These are phyloP conservation scores for Phytophthora pluvialis DNA, from an alignment of 352 stramenopile species.

Conservation along the genomic window DNA sequence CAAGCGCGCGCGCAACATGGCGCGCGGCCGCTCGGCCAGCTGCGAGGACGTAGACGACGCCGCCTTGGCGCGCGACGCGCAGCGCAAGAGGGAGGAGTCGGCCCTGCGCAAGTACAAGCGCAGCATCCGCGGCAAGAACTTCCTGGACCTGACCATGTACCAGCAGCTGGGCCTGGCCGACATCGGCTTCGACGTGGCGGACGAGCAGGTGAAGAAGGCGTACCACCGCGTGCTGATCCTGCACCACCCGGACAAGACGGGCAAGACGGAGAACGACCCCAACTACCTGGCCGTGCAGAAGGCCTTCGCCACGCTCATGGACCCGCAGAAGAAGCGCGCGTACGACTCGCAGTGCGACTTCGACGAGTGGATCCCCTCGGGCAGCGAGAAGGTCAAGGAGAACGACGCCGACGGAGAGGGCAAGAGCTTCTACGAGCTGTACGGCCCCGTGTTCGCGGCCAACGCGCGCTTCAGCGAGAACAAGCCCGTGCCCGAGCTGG, in stretches of 20 bases:
- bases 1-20: constrained; percentile 78
- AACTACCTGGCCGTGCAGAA: constrained; percentile 91
- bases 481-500: constrained; percentile 75
- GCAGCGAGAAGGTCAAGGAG: constrained; percentile 80
- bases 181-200: constrained; percentile 81
- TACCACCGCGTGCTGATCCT: constrained; percentile 90
- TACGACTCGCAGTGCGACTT: constrained; percentile 91
- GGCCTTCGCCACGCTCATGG: constrained; percentile 82
- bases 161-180: constrained; percentile 82
- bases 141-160: constrained; percentile 88
- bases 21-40: constrained; percentile 75
- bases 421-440: constrained; percentile 89
- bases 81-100: constrained; percentile 70
- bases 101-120: constrained; percentile 84
- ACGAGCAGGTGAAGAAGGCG: constrained; percentile 88
- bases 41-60: constrained; percentile 81
- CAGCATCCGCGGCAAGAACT: constrained; percentile 83
- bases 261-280: constrained; percentile 90
- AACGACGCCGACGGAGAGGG: constrained; percentile 66
- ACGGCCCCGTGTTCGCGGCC: constrained; percentile 77
- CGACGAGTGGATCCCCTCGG: constrained; percentile 78
- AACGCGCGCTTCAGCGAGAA: constrained; percentile 87
- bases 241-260: constrained; percentile 89
- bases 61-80: constrained; percentile 57
- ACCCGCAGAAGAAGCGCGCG: constrained; percentile 81